Evolutionary conservation across 2,329 filamentous ascomycete genomes (phyloP).

Genomic region (Sporothrix mexicana): DNA sequence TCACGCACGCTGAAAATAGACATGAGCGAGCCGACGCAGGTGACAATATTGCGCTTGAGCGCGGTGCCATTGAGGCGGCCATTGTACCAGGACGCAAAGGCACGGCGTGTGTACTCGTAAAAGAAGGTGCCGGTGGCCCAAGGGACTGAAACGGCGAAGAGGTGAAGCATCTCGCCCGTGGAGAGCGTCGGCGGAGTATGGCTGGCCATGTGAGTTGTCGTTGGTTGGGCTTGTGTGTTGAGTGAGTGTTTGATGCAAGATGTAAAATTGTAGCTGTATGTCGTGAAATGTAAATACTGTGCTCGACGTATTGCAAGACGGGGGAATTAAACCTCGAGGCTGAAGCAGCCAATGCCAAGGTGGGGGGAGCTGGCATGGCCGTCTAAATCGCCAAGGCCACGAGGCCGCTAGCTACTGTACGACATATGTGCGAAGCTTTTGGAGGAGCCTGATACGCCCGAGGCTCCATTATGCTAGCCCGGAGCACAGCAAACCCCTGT

Average conservation of each 20-base stretch:
- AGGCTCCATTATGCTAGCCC: neutral
- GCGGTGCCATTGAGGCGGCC: constrained; percentile 25
- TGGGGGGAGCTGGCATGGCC: neutral
- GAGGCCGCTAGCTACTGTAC: neutral
- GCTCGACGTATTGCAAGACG: neutral
- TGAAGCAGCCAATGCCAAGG: neutral
- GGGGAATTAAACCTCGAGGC: neutral
- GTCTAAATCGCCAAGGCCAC: neutral
- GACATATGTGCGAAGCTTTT: constrained; percentile 1
- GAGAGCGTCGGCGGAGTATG: constrained; percentile 25
- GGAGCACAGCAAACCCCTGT: neutral
- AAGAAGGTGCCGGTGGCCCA: constrained; percentile 6
- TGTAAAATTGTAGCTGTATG: too few species aligned
- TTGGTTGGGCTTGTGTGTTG: neutral
- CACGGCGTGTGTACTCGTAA: constrained; percentile 14
- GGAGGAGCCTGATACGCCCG: neutral
- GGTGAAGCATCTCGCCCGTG: constrained; percentile 19
- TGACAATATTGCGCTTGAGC: constrained; percentile 21
- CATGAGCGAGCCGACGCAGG: constrained; percentile 2
- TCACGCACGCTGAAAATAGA: constrained; percentile 28
- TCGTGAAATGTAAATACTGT: too few species aligned
- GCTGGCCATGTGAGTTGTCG: constrained; percentile 20
- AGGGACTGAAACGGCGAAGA: constrained; percentile 19
- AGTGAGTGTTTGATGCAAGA: too few species aligned
- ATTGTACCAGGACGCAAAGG: neutral